Conservation (phyloP, 495 filamentous ascomycete species). For the Parathielavia hyrcaniae region DNA sequence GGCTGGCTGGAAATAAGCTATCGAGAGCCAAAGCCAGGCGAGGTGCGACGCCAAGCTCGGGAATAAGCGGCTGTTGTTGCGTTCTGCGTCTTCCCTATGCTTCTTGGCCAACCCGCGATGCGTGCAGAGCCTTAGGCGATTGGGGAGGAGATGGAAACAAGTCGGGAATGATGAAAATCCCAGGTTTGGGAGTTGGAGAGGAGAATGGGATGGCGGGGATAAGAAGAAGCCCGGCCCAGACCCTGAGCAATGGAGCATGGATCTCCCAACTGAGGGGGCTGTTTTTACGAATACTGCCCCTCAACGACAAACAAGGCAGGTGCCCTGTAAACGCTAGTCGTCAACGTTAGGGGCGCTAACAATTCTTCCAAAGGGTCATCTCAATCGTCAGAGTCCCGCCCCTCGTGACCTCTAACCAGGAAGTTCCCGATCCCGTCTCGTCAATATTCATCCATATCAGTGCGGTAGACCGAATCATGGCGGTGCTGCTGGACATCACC, state of each 20-base stretch:
- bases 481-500: too few species aligned
- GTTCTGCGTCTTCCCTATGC: neutral
- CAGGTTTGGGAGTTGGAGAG: neutral
- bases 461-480: too few species aligned
- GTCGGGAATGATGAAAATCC: slow-evolving; percentile 9
- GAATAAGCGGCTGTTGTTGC: slow-evolving; percentile 2
- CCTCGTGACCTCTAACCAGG: too few species aligned
- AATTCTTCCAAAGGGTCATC: neutral
- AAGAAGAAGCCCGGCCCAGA: slow-evolving; percentile 8
- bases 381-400: too few species aligned
- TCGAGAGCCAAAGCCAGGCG: neutral
- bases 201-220: slow-evolving; percentile 10
- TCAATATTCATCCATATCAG: too few species aligned
- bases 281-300: neutral
- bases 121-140: slow-evolving; percentile 10
- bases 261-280: slow-evolving; percentile 1
- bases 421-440: too few species aligned
- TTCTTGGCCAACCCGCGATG: neutral
- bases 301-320: slow-evolving; percentile 6
- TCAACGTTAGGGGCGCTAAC: too few species aligned
- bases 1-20: neutral
- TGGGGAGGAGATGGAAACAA: slow-evolving; percentile 12
- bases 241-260: neutral
- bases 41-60: neutral
- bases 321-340: neutral